Evolutionary conservation across 352 stramenopile genomes (phyloP), one percentile per base, ranked within the genome.

Genomic region (Thraustochytrium sp.): DNA sequence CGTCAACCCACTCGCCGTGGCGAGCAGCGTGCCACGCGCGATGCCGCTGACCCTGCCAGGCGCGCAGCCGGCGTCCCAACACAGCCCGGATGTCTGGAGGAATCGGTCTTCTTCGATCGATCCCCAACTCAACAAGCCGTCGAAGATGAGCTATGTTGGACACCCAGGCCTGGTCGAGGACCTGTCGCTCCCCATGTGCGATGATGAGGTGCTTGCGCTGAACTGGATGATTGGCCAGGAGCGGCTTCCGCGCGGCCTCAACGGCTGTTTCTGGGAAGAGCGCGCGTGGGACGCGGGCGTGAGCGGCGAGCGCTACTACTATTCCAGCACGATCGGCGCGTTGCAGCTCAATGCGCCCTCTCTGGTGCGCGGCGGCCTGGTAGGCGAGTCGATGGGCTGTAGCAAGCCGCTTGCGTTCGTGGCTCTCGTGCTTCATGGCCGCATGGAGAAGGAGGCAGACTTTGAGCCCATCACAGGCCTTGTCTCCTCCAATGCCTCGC

Each of bases 151-250:
- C n/a, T n/a, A n/a, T n/a, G 23, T 8, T 0, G 13, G 2, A 31
- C 36, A 8, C 23, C 34, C 1, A 42, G 44, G 21, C 46, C 46
- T 34, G 68, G 53, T 9, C 29, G 76, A 2, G 37, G n/a, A n/a
- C n/a, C n/a, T n/a, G n/a, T n/a, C 37, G 42, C 68, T 80, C 0
- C 13, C 76, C 18, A 46, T 80, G 68, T 21, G 53, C 18, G 68
- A 80, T 29, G 76, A 80, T 34, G 44, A 80, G 68, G 21, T 61
- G 48, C 68, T 75, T 16, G 76, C 68, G 34, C 4, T 80, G 51
- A 42, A 80, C 8, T 80, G 68, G 68, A 80, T 80, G 68, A 8
- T 80, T 44, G 68, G 76, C 34, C 68, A 80, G 34, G 68, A 80
- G 38, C 40, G 44, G 21, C 68, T 80, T 29, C 48, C 48, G 26